A percentile compares a stretch with the other conserved stretches of the same genome.
These are phyloP conservation scores for Trichosanthes truncata DNA, from an alignment of 306 rosid species.

Conservation along the genomic window DNA sequence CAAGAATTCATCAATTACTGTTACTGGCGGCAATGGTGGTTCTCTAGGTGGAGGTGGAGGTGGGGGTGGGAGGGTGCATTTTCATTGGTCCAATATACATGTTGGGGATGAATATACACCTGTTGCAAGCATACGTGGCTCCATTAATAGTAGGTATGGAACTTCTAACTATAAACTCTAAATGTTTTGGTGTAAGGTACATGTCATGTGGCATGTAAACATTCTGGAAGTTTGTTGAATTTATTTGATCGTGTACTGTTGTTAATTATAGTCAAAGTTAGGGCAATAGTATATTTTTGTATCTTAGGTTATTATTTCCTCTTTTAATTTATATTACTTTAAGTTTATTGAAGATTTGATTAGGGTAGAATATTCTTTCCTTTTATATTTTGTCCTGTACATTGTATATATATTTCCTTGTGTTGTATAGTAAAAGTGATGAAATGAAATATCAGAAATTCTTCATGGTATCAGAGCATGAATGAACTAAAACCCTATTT, in stretches of 20 bases:
- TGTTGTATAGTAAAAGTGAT: no score
- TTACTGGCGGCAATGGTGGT: conserved; percentile 85
- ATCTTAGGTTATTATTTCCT: no score
- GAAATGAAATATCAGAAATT: no score
- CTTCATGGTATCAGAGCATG: no score
- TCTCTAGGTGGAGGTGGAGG: conserved; percentile 93
- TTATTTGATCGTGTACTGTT: not conserved
- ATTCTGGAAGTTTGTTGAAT: not conserved
- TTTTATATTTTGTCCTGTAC: no score
- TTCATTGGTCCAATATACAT: conserved; percentile 89
- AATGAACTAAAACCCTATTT: no score
- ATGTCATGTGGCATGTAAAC: not conserved
- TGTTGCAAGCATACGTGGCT: conserved; percentile 72
- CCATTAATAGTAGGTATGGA: conserved; percentile 60
- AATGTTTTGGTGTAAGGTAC: not conserved
- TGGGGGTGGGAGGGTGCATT: conserved; percentile 98
- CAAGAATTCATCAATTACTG: conserved; percentile 64
- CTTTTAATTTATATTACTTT: no score
- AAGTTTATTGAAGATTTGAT: no score
- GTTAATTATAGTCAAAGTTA: no score
- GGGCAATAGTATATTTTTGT: no score
- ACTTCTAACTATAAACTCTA: not conserved
- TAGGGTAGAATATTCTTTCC: no score
- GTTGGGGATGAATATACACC: conserved; percentile 69
- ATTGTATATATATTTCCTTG: no score